Base-by-base conservation (phyloP, 495 filamentous ascomycete species). In the Terfezia boudieri region DNA sequence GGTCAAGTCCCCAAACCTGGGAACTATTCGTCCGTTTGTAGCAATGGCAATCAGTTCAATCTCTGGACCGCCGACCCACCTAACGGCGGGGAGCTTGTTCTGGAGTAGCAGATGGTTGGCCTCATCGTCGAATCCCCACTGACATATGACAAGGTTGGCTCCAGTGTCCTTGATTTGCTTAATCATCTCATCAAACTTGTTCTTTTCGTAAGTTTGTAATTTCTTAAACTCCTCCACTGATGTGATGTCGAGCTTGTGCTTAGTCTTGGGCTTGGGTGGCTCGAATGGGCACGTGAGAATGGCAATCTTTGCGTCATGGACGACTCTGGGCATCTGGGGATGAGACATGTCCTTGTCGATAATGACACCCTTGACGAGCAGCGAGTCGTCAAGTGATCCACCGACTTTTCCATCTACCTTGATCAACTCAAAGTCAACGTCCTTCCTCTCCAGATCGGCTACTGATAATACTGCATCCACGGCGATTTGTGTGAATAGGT, bases 261-360 rank as follows among this genome's bases (percentile, higher is more conserved):
- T 99, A 26, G 90, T 99, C 79, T 99, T 99, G 50, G 90, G 90
- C 75, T 99, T 99, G 14, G 90, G 90, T n/a, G 90, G 90, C 71
- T 99, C 90, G 68, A 99, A 96, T 1, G 90, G 87, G 67, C 90
- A 99, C 48, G 90, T 99, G 49, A 99, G 73, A 62, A 99, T 96
- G 43, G 90, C 90, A 62, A 99, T 75, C 71, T 95, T 96, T 61
- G 92, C 90, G 69, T 99, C 84, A 54, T 71, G 73, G 53, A 99
- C 89, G 68, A 94, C 83, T 52, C 80, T 80, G 32, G 90, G 90
- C 90, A 99, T 99, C 68, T 99, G 90, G 14, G 90, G 92, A 69
- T 99, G 90, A 36, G 90, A 99, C 72, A 99, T 96, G 68, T 99
- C 90, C 71, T 99, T 99, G 74, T 99, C 90, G 64, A 99, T 76